Conservation (phyloP, 768 basidiomycete genomes). For the Leucosporidium creatinivorum region DNA sequence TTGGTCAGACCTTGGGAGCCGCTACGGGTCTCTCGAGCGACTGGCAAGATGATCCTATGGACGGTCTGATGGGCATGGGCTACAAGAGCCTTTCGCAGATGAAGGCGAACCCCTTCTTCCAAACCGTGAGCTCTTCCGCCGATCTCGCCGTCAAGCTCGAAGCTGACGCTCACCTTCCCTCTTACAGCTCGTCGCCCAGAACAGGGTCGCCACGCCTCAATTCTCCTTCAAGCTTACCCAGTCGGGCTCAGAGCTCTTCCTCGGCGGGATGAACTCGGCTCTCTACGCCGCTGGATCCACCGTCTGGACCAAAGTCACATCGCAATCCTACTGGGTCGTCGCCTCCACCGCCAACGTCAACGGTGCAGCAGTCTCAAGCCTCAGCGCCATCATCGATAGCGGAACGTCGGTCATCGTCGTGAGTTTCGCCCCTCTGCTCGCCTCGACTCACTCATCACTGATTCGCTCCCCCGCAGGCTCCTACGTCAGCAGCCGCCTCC, state of each 20-base stretch:
- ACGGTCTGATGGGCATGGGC: slow-evolving; percentile 36
- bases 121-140: slow-evolving; percentile 6
- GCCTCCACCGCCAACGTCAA: slow-evolving; percentile 28
- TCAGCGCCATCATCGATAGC: slow-evolving; percentile 38
- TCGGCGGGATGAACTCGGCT: slow-evolving; percentile 41
- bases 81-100: slow-evolving; percentile 50
- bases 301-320: slow-evolving; percentile 41
- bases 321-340: slow-evolving; percentile 41
- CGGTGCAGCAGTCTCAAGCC: slow-evolving; percentile 34
- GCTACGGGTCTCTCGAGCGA: slow-evolving; percentile 39
- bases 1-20: slow-evolving; percentile 47
- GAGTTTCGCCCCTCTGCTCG: neutral
- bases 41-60: slow-evolving; percentile 30
- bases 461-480: slow-evolving; percentile 28
- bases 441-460: no score
- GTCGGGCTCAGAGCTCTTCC: slow-evolving; percentile 38
- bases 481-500: slow-evolving; percentile 41
- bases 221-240: slow-evolving; percentile 34
- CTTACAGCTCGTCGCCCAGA: slow-evolving; percentile 17
- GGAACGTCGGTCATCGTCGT: slow-evolving; percentile 35
- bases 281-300: slow-evolving; percentile 37
- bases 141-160: neutral
- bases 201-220: slow-evolving; percentile 11
- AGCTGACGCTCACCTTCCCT: neutral
- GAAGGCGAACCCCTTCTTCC: slow-evolving; percentile 36